Conservation (phyloP, 2,329 filamentous ascomycete species). For the Neophaeococcomyces mojaviensis region DNA sequence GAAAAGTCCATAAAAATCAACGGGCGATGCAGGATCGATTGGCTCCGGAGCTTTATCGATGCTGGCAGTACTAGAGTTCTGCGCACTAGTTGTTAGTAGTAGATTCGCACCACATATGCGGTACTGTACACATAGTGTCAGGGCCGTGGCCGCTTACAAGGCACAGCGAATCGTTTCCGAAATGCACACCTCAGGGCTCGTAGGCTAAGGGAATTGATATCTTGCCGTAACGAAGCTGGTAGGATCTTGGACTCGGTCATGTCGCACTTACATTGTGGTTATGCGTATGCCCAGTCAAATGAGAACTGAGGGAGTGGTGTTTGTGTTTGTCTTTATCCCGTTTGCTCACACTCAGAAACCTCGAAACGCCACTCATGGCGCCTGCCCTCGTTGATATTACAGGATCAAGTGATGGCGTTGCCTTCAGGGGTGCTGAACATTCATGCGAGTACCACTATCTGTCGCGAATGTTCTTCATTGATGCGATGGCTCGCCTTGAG, state of each 20-base stretch:
- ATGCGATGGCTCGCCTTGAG: too few relatives aligned
- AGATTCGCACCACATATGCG: neutral
- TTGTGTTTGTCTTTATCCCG: conserved; percentile 7
- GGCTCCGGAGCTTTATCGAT: conserved; percentile 12
- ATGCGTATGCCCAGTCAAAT: conserved; percentile 1
- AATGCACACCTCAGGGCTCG: too few relatives aligned
- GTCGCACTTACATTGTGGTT: neutral
- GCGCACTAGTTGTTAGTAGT: neutral
- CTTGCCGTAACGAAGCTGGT: neutral
- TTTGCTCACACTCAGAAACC: conserved; percentile 4
- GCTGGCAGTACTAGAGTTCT: neutral
- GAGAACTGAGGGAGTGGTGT: neutral
- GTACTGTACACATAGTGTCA: too few relatives aligned
- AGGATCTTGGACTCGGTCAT: too few relatives aligned
- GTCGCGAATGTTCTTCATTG: conserved; percentile 2
- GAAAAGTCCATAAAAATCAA: conserved; percentile 21
- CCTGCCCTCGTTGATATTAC: conserved; percentile 52
- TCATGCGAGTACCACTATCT: conserved; percentile 1
- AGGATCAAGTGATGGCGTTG: conserved; percentile 58
- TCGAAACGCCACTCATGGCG: conserved; percentile 35
- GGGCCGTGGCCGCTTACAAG: too few relatives aligned
- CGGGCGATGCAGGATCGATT: conserved; percentile 14
- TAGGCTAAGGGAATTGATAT: too few relatives aligned
- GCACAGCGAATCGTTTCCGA: too few relatives aligned
- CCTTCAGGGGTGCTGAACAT: neutral